Evolutionary conservation across 768 basidiomycete species (phyloP).

Genomic region (Rhodotorula diobovata): DNA sequence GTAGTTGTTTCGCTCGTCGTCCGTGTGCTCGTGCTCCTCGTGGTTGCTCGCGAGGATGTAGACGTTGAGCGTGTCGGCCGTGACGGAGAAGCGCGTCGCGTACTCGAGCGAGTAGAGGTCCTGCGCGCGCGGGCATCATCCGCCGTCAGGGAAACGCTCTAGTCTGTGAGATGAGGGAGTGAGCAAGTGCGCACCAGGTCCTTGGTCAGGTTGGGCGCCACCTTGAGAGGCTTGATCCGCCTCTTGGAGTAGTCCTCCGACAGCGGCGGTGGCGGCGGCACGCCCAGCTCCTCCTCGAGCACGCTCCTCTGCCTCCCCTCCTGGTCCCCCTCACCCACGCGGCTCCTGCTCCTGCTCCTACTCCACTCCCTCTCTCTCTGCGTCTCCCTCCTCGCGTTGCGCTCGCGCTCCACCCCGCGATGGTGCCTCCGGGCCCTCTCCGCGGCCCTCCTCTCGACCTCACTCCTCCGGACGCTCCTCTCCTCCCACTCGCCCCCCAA

Average conservation of each 20-base stretch:
- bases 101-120: constrained; percentile 17
- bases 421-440: constrained; percentile 2
- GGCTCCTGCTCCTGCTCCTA: not conserved
- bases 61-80: constrained; percentile 24
- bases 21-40: not conserved
- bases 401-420: too few relatives aligned
- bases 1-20: not conserved
- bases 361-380: not conserved
- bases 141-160: too few relatives aligned
- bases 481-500: constrained; percentile 25
- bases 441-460: constrained; percentile 16
- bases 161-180: not conserved
- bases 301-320: too few relatives aligned
- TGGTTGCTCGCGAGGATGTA: constrained; percentile 29
- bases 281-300: constrained; percentile 18
- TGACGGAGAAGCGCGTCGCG: not conserved
- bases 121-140: not conserved
- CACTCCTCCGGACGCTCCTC: constrained; percentile 14
- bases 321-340: not conserved
- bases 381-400: not conserved
- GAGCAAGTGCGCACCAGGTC: not conserved
- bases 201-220: not conserved
- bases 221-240: not conserved
- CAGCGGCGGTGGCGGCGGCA: constrained; percentile 21
- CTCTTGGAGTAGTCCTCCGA: not conserved